Conservation (phyloP, 1,284 basidiomycete genomes). For the Boletus albobrunnescens region DNA sequence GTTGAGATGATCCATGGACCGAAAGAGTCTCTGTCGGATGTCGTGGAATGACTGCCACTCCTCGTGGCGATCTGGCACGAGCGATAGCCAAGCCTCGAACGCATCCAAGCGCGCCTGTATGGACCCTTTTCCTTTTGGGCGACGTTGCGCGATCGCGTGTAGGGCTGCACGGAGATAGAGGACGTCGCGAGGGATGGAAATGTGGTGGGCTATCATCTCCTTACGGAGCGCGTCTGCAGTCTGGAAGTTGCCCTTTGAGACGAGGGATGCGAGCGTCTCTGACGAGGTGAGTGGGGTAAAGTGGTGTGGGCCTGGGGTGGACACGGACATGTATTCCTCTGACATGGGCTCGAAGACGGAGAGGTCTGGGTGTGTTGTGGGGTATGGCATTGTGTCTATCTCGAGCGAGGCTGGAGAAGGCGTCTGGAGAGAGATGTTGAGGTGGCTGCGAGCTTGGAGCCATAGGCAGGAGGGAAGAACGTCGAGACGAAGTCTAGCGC, state of each 20-base stretch:
- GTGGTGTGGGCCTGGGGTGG: slow-evolving; percentile 1
- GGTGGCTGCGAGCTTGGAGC: slow-evolving; percentile 19
- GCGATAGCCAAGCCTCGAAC: slow-evolving; percentile 29
- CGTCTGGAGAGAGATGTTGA: slow-evolving; percentile 23
- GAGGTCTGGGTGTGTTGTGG: slow-evolving; percentile 20
- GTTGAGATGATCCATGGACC: slow-evolving; percentile 28
- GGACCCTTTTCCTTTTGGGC: not conserved
- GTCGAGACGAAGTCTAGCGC: slow-evolving; percentile 14
- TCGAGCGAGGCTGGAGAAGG: slow-evolving; percentile 32
- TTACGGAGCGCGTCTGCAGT: slow-evolving; percentile 27
- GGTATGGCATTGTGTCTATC: slow-evolving; percentile 30
- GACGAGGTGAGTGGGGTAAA: slow-evolving; percentile 26
- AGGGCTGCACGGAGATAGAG: slow-evolving; percentile 30
- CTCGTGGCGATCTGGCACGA: slow-evolving; percentile 24
- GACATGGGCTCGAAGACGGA: slow-evolving; percentile 29
- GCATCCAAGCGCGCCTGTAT: slow-evolving; percentile 13
- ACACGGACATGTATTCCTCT: slow-evolving; percentile 23
- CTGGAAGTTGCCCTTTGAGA: slow-evolving; percentile 19
- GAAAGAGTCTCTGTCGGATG: slow-evolving; percentile 26
- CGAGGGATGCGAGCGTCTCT: slow-evolving; percentile 22
- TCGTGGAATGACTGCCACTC: slow-evolving; percentile 19
- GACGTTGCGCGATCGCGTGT: slow-evolving; percentile 17
- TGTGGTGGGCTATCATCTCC: slow-evolving; percentile 23
- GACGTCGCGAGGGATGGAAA: slow-evolving; percentile 21
- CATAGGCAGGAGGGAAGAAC: slow-evolving; percentile 10